Evolutionary conservation across 2,329 filamentous ascomycete species (phyloP), one percentile per base, ranked within the genome.

Genomic region (Myriangium duriaei): DNA sequence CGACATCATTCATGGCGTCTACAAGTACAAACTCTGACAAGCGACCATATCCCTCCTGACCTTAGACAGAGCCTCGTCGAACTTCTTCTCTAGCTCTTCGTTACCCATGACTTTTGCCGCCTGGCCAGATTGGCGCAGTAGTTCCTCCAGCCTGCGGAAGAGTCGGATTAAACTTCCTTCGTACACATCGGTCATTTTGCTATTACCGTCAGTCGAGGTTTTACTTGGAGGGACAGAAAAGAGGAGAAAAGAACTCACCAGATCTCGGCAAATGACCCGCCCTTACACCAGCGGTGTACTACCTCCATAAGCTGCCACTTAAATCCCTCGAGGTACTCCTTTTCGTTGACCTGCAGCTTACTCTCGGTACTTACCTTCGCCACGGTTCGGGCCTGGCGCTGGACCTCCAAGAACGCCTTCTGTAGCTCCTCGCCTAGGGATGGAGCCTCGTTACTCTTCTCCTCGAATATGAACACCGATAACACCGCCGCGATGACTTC

Each of bases 161-260:
- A 95, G 76, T 34, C 91, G 85, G 51, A 98, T 96, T 44, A 98
- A 67, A 42, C 85, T 95, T 43, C 91, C 91, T 65, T 98, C 91
- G 61, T 95, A 98, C 17, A 88, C 84, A 51, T 95, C 88, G 17
- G 91, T 96, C 87, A 98, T 95, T 84, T 93, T 93, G 64, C 88
- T 93, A 33, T 16, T 47, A 34, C 47, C 28, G 39, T 36, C 26
- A 42, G 29, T 32, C 37, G 39, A 37, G 30, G 39, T 24, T 18
- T 21, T 33, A 32, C 13, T 19, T 17, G 13, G 21, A 29, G n/a
- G n/a, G n/a, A 41, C 34, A 42, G 29, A 15, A n/a, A n/a, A n/a
- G n/a, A n/a, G n/a, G n/a, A n/a, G n/a, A n/a, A n/a, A 3, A 39
- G 18, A 29, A 74, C 84, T 55, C 74, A 94, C 88, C 91, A 96